phyloP scores from a whole-genome alignment of 2,329 filamentous ascomycete genomes.

The Spiromastix sp. region DNA sequence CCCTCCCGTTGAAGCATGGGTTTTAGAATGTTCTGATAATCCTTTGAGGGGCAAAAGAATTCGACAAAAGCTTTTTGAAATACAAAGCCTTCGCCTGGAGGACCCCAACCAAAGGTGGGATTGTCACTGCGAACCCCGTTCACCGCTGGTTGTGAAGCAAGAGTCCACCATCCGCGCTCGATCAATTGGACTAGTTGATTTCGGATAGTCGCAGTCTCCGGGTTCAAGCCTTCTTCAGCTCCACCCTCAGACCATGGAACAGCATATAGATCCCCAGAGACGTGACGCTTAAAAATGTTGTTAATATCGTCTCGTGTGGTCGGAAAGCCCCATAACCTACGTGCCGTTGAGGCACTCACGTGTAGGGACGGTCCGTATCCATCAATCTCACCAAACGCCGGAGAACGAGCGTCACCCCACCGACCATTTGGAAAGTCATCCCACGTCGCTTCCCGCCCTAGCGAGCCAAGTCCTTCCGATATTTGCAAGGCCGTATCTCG shows the following conservation, averaged over 20 bases:
- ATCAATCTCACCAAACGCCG: conserved; percentile 91
- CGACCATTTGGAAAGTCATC: conserved; percentile 96
- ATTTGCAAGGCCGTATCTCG: conserved; percentile 82
- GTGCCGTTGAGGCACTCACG: conserved; percentile 73
- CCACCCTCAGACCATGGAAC: conserved; percentile 80
- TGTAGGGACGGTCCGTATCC: conserved; percentile 97
- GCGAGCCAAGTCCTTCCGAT: conserved; percentile 79
- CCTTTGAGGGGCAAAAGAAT: conserved; percentile 69
- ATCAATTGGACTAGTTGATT: conserved; percentile 67
- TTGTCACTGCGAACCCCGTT: conserved; percentile 73
- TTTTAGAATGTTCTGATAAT: conserved; percentile 57
- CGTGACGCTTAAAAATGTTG: conserved; percentile 67
- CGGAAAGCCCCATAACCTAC: conserved; percentile 77
- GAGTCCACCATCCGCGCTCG: conserved; percentile 81
- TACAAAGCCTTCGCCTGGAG: conserved; percentile 72
- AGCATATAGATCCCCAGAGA: conserved; percentile 66
- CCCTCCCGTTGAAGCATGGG: conserved; percentile 50
- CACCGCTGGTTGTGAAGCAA: conserved; percentile 89
- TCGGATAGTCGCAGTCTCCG: conserved; percentile 76
- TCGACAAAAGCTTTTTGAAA: conserved; percentile 99
- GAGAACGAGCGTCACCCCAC: conserved; percentile 87
- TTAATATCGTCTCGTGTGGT: conserved; percentile 61
- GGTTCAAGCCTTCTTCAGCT: conserved; percentile 50
- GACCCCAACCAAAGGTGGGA: conserved; percentile 84
- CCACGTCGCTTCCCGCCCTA: conserved; percentile 94